Conservation (phyloP, 2,329 filamentous ascomycete genomes). For the Byssochlamys sp. region DNA sequence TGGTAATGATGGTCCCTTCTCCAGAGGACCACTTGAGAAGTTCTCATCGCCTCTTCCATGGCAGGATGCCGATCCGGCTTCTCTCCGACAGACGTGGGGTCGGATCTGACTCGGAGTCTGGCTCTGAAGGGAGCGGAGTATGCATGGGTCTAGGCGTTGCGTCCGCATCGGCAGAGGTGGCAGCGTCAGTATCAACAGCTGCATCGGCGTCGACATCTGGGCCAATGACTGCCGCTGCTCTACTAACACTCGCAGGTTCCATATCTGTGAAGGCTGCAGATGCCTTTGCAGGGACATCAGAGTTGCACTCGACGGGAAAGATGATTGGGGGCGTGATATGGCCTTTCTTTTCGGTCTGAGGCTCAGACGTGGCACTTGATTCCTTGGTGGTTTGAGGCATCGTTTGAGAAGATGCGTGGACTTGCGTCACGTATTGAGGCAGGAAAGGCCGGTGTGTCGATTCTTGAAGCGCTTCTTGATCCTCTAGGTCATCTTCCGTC, state of each 20-base stretch:
- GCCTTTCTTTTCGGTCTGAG: constrained; percentile 11
- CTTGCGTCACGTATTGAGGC: constrained; percentile 4
- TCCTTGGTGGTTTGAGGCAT: constrained; percentile 8
- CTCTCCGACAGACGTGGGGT: neutral
- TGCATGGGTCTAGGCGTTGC: constrained; percentile 7
- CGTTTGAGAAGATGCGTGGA: neutral
- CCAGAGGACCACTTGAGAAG: neutral
- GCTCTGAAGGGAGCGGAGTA: constrained; percentile 2
- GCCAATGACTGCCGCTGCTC: neutral
- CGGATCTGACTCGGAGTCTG: neutral
- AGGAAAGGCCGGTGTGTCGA: constrained; percentile 5
- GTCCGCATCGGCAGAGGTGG: constrained; percentile 3
- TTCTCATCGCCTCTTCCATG: neutral
- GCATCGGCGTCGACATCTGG: neutral
- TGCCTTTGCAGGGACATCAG: neutral
- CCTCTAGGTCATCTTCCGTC: constrained; percentile 18
- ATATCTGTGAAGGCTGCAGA: neutral
- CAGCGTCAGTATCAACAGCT: constrained; percentile 3
- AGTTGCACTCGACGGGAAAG: constrained; percentile 4
- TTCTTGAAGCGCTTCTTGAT: constrained; percentile 7
- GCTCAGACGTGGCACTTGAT: constrained; percentile 1
- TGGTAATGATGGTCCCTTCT: neutral
- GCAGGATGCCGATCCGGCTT: neutral
- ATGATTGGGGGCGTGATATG: constrained; percentile 24
- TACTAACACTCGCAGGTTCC: neutral